phyloP scores from a whole-genome alignment of 148 eudicot genomes.

The Vaccinium darrowii region DNA sequence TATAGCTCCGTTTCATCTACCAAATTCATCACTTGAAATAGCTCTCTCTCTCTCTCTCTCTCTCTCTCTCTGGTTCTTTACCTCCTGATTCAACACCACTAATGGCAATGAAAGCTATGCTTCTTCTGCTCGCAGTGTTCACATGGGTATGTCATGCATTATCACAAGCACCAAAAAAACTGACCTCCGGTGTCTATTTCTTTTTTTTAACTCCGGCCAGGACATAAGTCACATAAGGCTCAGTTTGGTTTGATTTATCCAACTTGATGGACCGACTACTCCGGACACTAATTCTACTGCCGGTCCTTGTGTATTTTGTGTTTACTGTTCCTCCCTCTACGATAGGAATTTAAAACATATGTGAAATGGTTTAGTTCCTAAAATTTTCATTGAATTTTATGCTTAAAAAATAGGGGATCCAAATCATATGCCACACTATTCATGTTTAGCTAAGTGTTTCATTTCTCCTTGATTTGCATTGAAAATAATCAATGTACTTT shows the following conservation, averaged over 20 bases:
- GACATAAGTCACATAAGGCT: too few relatives aligned
- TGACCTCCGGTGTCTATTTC: neutral
- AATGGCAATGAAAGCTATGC: constrained; percentile 6
- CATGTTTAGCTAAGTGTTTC: neutral
- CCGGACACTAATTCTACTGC: too few relatives aligned
- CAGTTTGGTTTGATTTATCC: too few relatives aligned
- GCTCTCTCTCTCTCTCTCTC: neutral
- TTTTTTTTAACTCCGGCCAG: neutral
- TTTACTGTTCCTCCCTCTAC: too few relatives aligned
- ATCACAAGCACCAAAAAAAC: too few relatives aligned
- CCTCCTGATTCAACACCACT: neutral
- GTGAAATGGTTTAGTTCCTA: neutral
- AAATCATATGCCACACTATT: neutral
- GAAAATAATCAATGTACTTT: neutral
- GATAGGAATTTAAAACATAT: neutral
- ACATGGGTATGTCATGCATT: neutral
- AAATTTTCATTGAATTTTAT: neutral
- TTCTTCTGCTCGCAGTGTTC: neutral
- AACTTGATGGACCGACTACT: too few relatives aligned
- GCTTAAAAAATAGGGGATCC: neutral
- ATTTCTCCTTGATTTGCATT: neutral
- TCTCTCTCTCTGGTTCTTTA: neutral
- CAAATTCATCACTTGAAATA: neutral
- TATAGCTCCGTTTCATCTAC: neutral
- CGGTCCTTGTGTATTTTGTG: too few relatives aligned